Evolutionary conservation across 2,329 filamentous ascomycete species (phyloP).

Genomic region (Fusarium nanum): DNA sequence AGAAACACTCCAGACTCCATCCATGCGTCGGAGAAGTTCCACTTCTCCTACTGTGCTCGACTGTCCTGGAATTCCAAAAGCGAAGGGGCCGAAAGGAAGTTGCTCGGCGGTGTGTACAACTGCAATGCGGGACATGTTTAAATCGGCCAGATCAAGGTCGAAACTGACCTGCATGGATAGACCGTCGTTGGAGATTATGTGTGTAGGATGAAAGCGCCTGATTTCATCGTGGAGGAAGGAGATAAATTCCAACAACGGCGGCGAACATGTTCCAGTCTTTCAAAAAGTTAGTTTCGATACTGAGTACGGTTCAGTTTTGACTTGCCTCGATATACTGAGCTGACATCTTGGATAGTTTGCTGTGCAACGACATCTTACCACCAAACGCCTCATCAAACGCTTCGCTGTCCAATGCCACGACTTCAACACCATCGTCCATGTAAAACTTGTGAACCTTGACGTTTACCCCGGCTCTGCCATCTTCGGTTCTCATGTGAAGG

Average conservation of each 20-base stretch:
- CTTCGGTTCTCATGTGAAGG: accelerated
- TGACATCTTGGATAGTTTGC: background rate
- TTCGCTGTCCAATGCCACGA: background rate
- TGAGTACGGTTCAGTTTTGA: too few species aligned
- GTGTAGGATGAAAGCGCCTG: background rate
- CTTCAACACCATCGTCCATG: background rate
- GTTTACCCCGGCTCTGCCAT: background rate
- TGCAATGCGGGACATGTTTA: background rate
- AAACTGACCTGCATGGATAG: background rate
- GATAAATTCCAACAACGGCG: background rate
- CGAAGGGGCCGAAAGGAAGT: constrained; percentile 1
- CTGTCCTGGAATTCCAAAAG: background rate
- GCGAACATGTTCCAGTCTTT: background rate
- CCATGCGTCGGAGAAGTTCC: background rate
- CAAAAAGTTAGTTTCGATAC: too few species aligned
- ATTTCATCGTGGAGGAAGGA: background rate
- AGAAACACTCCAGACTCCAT: constrained; percentile 5
- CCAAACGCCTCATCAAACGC: background rate
- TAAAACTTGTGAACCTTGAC: background rate
- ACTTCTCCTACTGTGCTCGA: background rate
- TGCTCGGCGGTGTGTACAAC: constrained; percentile 5
- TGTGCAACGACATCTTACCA: background rate
- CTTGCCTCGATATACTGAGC: background rate
- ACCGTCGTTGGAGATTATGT: constrained; percentile 3
- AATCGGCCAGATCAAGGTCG: background rate